These are phyloP conservation scores for Taphrina confusa DNA, from an alignment of 1,139 yeast genomes.

Conservation along the genomic window DNA sequence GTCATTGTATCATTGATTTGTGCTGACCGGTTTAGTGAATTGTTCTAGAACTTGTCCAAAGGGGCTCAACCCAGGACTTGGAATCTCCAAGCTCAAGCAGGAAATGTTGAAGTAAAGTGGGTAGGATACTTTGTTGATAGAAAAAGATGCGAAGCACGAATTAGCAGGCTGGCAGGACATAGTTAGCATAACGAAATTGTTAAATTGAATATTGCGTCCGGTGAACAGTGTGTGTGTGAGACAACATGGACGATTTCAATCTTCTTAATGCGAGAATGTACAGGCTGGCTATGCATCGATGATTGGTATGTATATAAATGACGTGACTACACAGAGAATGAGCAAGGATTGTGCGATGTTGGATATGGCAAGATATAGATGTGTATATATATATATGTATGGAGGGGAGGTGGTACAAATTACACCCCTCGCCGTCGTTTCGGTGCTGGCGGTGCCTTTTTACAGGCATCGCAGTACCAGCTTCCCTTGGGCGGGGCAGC, in stretches of 20 bases:
- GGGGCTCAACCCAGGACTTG: slow-evolving; percentile 97
- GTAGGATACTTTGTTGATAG: no score
- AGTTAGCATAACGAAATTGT: not conserved
- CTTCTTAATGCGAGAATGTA: no score
- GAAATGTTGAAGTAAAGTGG: slow-evolving; percentile 57
- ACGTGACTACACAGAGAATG: no score
- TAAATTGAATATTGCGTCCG: no score
- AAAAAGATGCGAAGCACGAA: not conserved
- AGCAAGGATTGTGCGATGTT: no score
- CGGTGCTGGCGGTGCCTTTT: slow-evolving; percentile 38
- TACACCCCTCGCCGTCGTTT: slow-evolving; percentile 13
- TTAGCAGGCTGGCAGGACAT: not conserved
- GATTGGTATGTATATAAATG: no score
- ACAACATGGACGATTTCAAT: no score
- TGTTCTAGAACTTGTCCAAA: slow-evolving; percentile 77
- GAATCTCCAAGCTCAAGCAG: slow-evolving; percentile 96
- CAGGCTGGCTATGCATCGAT: no score
- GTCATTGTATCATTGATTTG: not conserved
- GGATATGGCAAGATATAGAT: no score
- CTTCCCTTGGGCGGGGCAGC: slow-evolving; percentile 90
- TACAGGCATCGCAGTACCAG: slow-evolving; percentile 95
- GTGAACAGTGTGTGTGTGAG: no score
- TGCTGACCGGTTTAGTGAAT: slow-evolving; percentile 27
- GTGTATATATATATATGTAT: no score
- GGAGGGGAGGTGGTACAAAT: no score